Evolutionary conservation across 2,329 filamentous ascomycete species (phyloP).

Genomic region (Curvularia eragrostidis): DNA sequence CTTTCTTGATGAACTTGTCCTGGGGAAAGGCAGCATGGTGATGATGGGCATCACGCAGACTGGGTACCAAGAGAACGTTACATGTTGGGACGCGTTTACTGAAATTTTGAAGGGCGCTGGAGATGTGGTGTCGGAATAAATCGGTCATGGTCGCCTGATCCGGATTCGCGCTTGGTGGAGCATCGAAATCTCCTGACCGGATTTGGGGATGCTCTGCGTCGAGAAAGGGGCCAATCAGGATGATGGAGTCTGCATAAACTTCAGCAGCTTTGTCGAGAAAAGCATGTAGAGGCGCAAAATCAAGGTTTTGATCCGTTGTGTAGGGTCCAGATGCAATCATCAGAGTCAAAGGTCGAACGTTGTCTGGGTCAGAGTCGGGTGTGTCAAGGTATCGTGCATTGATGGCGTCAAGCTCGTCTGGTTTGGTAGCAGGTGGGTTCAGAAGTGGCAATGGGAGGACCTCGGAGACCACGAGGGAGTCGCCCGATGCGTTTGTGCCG

Average conservation of each 20-base stretch:
- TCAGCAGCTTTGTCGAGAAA: constrained; percentile 80
- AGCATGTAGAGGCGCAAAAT: constrained; percentile 84
- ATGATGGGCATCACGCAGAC: constrained; percentile 79
- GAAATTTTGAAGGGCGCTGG: constrained; percentile 74
- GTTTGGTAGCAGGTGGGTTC: constrained; percentile 73
- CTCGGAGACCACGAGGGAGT: constrained; percentile 80
- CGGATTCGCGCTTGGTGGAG: constrained; percentile 56
- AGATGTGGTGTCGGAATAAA: constrained; percentile 82
- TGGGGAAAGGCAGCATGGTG: constrained; percentile 89
- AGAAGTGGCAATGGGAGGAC: constrained; percentile 77
- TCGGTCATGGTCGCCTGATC: constrained; percentile 82
- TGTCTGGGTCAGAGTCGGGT: constrained; percentile 60
- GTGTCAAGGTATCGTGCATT: constrained; percentile 72
- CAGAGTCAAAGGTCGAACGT: constrained; percentile 71
- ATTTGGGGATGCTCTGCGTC: constrained; percentile 90
- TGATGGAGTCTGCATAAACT: constrained; percentile 75
- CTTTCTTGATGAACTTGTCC: constrained; percentile 70
- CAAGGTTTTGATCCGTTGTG: constrained; percentile 88
- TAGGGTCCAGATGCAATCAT: constrained; percentile 86
- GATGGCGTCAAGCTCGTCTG: constrained; percentile 69
- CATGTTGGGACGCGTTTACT: constrained; percentile 74
- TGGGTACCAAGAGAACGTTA: constrained; percentile 83
- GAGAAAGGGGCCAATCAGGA: constrained; percentile 86
- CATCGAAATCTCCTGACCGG: constrained; percentile 60
- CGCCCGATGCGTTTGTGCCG: constrained; percentile 86